phyloP scores from a whole-genome alignment of 2,329 filamentous ascomycete species.

The Fusarium protoensiforme region DNA sequence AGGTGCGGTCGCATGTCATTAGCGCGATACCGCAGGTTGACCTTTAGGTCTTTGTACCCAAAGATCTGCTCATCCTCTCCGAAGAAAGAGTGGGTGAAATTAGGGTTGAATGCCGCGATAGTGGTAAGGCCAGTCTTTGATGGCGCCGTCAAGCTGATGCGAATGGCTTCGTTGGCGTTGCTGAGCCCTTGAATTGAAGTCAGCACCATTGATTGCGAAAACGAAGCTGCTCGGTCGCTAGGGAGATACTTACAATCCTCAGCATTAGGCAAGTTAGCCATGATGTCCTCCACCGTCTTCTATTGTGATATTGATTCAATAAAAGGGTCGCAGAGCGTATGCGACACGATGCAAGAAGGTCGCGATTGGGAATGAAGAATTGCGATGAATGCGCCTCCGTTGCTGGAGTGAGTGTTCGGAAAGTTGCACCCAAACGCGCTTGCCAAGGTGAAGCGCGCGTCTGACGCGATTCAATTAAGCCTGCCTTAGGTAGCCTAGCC shows the following conservation, averaged over 20 bases:
- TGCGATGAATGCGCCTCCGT: conserved; percentile 14
- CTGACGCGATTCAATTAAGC: conserved; percentile 37
- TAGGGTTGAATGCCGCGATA: conserved; percentile 79
- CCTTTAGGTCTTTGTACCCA: conserved; percentile 84
- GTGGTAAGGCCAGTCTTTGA: conserved; percentile 63
- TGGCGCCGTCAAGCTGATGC: conserved; percentile 68
- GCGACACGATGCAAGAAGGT: background rate
- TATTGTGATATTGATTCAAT: background rate
- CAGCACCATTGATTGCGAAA: conserved; percentile 17
- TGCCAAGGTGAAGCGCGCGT: conserved; percentile 3
- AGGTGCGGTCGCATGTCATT: conserved; percentile 83
- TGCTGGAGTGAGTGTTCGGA: background rate
- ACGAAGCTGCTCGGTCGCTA: background rate
- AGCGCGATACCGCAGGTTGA: conserved; percentile 75
- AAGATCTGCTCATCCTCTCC: conserved; percentile 93
- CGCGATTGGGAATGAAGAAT: background rate
- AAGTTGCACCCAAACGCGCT: conserved; percentile 19
- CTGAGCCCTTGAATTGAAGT: conserved; percentile 61
- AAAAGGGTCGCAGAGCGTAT: background rate
- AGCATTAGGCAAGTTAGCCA: conserved; percentile 45
- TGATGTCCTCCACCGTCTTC: conserved; percentile 13
- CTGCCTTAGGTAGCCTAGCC: background rate
- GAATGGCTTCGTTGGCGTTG: conserved; percentile 71
- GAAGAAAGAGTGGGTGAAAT: conserved; percentile 92
- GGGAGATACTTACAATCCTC: conserved; percentile 48